Evolutionary conservation across 2,329 filamentous ascomycete species (phyloP).

Genomic region (Ophiostoma himal-ulmi): DNA sequence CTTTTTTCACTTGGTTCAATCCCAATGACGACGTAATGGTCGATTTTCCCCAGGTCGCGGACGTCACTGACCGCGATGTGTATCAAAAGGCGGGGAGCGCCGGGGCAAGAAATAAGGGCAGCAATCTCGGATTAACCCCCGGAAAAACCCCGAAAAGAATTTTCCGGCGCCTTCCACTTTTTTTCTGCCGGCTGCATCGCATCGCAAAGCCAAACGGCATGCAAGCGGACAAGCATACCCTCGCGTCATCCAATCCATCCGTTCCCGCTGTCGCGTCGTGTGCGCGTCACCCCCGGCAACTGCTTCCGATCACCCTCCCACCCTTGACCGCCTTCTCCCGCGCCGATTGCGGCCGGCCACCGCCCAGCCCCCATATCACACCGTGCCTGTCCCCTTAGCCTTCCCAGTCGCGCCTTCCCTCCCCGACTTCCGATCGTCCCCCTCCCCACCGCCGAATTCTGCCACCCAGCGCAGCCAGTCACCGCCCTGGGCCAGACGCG

Average conservation of each 20-base stretch:
- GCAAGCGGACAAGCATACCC: not conserved
- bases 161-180: conserved; percentile 20
- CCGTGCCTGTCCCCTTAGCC: conserved; percentile 1
- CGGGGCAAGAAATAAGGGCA: conserved; percentile 34
- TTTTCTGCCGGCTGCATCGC: conserved; percentile 21
- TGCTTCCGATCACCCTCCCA: not conserved
- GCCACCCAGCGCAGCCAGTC: conserved; percentile 4
- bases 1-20: not conserved
- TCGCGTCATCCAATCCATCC: conserved; percentile 16
- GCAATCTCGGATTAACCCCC: conserved; percentile 27
- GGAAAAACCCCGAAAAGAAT: conserved; percentile 26
- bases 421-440: conserved; percentile 8
- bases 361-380: not conserved
- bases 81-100: conserved; percentile 28
- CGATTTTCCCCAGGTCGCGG: conserved; percentile 10
- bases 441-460: conserved; percentile 12
- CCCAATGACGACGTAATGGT: conserved; percentile 15
- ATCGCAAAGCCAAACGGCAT: conserved; percentile 1
- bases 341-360: not conserved
- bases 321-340: not conserved
- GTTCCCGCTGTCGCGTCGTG: not conserved
- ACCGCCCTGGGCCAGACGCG: conserved; percentile 6
- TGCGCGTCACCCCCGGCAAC: not conserved
- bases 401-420: conserved; percentile 8
- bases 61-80: conserved; percentile 25